Conservation (phyloP, 305 asterid species). For the Coffea humblotiana region DNA sequence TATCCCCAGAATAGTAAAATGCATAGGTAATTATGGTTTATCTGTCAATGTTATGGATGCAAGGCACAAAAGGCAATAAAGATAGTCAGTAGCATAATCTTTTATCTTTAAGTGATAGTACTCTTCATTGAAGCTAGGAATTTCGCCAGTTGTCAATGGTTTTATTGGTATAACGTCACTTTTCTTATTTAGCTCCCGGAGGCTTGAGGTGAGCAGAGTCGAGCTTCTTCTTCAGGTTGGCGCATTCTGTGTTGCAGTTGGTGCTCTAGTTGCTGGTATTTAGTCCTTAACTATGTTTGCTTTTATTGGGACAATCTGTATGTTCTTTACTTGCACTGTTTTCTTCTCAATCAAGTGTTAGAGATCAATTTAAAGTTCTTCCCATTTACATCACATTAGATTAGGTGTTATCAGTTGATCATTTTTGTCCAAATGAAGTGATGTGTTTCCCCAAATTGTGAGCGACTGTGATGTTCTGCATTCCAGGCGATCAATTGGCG, state of each 20-base stretch:
- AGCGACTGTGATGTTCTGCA: neutral
- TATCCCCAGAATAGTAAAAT: too few relatives aligned
- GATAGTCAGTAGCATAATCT: neutral
- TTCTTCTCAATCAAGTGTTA: neutral
- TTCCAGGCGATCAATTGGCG: neutral
- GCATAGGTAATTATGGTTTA: too few relatives aligned
- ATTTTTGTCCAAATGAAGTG: conserved; percentile 1
- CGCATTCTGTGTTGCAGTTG: conserved; percentile 82
- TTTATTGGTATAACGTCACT: neutral
- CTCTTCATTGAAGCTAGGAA: neutral
- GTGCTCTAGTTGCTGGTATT: conserved; percentile 91
- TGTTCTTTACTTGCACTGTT: conserved; percentile 1
- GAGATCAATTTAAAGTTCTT: too few relatives aligned
- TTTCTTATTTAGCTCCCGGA: conserved; percentile 71
- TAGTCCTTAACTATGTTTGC: conserved; percentile 8
- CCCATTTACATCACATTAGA: neutral
- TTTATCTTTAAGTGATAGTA: neutral
- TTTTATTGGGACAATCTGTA: too few relatives aligned
- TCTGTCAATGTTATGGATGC: too few relatives aligned
- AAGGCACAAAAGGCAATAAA: too few relatives aligned
- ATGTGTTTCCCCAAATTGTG: neutral
- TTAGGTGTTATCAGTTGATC: neutral
- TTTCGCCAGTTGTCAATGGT: neutral
- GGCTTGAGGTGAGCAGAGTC: conserved; percentile 98
- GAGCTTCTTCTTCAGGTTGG: conserved; percentile 98